These are phyloP conservation scores for Phytopythium aichiense DNA, from an alignment of 352 stramenopile genomes.

Conservation along the genomic window DNA sequence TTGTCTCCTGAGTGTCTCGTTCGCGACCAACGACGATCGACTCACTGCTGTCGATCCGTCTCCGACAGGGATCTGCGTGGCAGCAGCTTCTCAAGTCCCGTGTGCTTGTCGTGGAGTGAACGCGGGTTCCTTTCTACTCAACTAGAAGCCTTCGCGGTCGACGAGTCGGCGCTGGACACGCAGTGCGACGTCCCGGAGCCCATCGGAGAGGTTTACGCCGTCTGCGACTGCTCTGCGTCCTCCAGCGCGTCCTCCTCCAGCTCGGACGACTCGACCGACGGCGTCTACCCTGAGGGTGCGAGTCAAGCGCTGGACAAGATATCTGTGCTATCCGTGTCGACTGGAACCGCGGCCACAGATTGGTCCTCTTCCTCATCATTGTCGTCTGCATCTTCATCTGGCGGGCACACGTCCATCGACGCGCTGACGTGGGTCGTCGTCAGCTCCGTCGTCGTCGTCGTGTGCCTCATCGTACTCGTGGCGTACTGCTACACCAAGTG, in stretches of 20 bases:
- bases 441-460: slow-evolving; percentile 8
- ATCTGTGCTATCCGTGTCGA: neutral
- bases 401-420: neutral
- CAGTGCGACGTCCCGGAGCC: slow-evolving; percentile 9
- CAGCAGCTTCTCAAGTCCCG: slow-evolving; percentile 9
- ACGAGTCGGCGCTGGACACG: slow-evolving; percentile 7
- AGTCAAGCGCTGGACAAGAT: neutral
- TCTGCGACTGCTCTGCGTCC: slow-evolving; percentile 6
- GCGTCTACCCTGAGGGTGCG: neutral
- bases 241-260: neutral
- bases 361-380: neutral
- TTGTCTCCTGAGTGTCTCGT: neutral
- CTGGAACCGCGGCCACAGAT: neutral
- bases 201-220: slow-evolving; percentile 9
- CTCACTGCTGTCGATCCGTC: neutral
- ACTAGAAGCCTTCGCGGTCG: slow-evolving; percentile 12
- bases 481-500: slow-evolving; percentile 9
- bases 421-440: slow-evolving; percentile 9
- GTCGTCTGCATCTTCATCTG: neutral
- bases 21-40: neutral
- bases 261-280: neutral
- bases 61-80: slow-evolving; percentile 15
- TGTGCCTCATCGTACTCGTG: slow-evolving; percentile 8
- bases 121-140: slow-evolving; percentile 4
- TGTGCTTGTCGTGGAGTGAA: slow-evolving; percentile 8